A percentile compares a stretch with the other conserved stretches of the same genome.
Conservation (phyloP, 2,329 filamentous ascomycete species). For the Hymenoscyphus linearis region DNA sequence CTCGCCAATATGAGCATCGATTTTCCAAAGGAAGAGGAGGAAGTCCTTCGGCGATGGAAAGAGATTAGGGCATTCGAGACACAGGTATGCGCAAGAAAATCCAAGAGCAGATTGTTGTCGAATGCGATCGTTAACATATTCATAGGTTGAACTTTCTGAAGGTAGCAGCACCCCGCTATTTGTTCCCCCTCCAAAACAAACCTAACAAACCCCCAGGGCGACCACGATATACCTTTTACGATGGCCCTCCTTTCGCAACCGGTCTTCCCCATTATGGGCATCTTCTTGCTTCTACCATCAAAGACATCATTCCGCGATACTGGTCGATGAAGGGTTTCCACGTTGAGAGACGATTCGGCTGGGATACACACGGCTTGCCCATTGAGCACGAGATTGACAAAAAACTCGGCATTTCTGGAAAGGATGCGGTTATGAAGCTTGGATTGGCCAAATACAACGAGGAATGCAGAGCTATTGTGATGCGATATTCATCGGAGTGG, state of each 20-base stretch:
- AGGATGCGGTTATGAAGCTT: slow-evolving; percentile 79
- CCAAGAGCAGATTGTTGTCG: slow-evolving; percentile 37
- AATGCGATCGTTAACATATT: slow-evolving; percentile 7
- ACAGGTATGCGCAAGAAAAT: slow-evolving; percentile 40
- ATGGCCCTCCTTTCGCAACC: slow-evolving; percentile 76
- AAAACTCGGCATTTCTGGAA: slow-evolving; percentile 82
- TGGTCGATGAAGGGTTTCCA: slow-evolving; percentile 97
- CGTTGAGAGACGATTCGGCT: slow-evolving; percentile 88
- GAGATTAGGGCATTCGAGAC: slow-evolving; percentile 88
- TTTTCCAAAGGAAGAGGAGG: slow-evolving; percentile 89
- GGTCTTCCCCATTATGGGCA: slow-evolving; percentile 62
- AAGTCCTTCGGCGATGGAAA: slow-evolving; percentile 77
- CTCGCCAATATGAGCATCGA: slow-evolving; percentile 51
- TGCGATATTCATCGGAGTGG: slow-evolving; percentile 87
- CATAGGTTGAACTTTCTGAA: slow-evolving; percentile 70
- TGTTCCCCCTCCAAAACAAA: neutral
- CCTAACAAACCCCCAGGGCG: slow-evolving; percentile 34
- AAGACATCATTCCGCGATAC: slow-evolving; percentile 93
- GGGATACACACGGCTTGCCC: slow-evolving; percentile 91
- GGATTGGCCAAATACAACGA: slow-evolving; percentile 87
- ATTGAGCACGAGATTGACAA: slow-evolving; percentile 98
- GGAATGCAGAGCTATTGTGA: slow-evolving; percentile 88
- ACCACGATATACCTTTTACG: slow-evolving; percentile 90
- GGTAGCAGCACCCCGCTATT: slow-evolving; percentile 36
- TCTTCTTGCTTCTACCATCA: slow-evolving; percentile 84